Evolutionary conservation across 768 basidiomycete species (phyloP), one percentile per base, ranked within the genome.

Genomic region (Tulasnella sp.): DNA sequence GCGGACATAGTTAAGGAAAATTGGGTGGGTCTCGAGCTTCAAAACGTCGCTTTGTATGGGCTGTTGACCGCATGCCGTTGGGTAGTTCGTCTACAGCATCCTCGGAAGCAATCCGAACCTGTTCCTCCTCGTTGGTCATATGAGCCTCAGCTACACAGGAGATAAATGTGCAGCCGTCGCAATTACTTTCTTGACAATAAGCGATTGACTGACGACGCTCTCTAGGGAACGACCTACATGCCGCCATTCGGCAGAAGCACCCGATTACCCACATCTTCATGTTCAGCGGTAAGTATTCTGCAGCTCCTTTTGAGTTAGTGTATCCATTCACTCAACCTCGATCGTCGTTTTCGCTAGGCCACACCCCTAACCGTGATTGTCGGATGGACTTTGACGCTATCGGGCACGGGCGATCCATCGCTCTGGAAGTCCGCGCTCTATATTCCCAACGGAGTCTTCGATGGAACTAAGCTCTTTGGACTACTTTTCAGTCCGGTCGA

Each of bases 81-180:
- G n/a, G n/a, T 41, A 67, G 67, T 67, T 67, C 39, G 3, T 26
- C 22, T 17, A 67, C 4, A 26, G 29, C 39, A 22, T 67, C 16
- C n/a, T 67, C 35, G 42, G 42, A 2, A 42, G 8, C 22, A 32
- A 42, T 19, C 67, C 67, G 26, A 16, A 67, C n/a, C 39, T 67
- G 35, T 67, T 67, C 67, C 42, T 67, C 16, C 67, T 42, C 14
- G 67, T 41, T n/a, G 67, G 67, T 17, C 67, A 67, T 44, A 37
- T 67, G 39, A 67, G 67, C 39, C 16, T 67, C 40, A 37, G 22
- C 14, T 35, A 42, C 35, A 6, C 17, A 39, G 67, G 17, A 5
- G 1, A 67, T 14, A 39, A 67, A 67, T 67, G 67, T 67, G 40
- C 22, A 44, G 36, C n/a, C 1, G 9, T 32, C 52, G 8, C 22